Evolutionary conservation across 345 rosid genomes (phyloP).

Genomic region (Orychophragmus violaceus): DNA sequence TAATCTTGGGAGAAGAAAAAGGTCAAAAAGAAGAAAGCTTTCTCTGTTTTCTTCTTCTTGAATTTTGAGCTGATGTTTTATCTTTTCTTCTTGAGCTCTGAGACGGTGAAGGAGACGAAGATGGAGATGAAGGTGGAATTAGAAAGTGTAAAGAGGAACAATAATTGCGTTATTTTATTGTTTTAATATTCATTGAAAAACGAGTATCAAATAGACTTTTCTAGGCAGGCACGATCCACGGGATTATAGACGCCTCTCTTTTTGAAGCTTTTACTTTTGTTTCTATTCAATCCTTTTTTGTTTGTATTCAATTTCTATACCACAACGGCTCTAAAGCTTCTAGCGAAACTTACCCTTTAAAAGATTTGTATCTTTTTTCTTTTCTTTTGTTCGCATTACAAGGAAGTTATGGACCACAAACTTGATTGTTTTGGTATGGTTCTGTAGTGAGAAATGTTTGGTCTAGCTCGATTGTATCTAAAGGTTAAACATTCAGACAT

Average conservation of each 20-base stretch:
- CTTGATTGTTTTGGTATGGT: not conserved
- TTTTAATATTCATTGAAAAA: slow-evolving; percentile 5
- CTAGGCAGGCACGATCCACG: slow-evolving; percentile 32
- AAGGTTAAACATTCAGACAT: too few species aligned
- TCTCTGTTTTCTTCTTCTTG: slow-evolving; percentile 24
- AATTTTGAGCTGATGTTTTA: slow-evolving; percentile 11
- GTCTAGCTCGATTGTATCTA: not conserved
- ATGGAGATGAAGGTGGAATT: not conserved
- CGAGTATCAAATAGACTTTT: slow-evolving; percentile 26
- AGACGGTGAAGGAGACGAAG: not conserved
- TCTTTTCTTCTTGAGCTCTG: slow-evolving; percentile 24
- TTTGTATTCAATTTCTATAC: slow-evolving; percentile 10
- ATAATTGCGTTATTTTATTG: slow-evolving; percentile 16
- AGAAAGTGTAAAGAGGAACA: slow-evolving; percentile 13
- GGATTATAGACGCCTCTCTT: slow-evolving; percentile 26
- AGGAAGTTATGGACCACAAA: slow-evolving; percentile 7
- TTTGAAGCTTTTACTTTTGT: slow-evolving; percentile 16
- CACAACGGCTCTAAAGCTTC: slow-evolving; percentile 24
- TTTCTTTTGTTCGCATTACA: not conserved
- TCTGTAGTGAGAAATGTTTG: not conserved
- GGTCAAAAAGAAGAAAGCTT: slow-evolving; percentile 27
- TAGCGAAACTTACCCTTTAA: slow-evolving; percentile 7
- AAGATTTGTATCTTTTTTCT: not conserved
- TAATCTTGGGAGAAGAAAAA: not conserved
- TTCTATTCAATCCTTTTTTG: slow-evolving; percentile 7